A percentile compares a stretch with the other conserved stretches of the same genome.
Conservation (phyloP, 345 rosid species). For the Luvunga scandens region DNA sequence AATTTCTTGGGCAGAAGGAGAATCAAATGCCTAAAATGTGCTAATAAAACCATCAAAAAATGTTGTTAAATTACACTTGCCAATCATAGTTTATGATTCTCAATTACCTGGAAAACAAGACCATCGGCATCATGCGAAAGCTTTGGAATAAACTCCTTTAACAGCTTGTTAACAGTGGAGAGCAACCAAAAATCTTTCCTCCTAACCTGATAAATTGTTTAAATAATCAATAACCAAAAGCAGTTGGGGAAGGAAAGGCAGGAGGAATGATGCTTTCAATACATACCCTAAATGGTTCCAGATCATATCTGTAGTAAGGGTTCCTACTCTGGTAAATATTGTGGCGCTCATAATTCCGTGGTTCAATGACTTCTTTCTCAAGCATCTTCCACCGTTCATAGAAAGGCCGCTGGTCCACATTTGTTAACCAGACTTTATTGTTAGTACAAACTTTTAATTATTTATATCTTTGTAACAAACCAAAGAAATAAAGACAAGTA, state of each 20-base stretch:
- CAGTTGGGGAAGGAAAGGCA: conserved; percentile 1
- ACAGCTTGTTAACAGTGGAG: conserved; percentile 77
- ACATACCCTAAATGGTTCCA: conserved; percentile 95
- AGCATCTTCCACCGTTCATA: conserved; percentile 96
- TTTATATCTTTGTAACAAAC: not conserved
- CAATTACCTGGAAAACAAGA: conserved; percentile 86
- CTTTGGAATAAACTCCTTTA: conserved; percentile 88
- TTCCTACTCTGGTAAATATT: conserved; percentile 62
- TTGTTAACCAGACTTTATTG: conserved; percentile 8
- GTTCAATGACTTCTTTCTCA: conserved; percentile 90
- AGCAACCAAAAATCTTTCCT: conserved; percentile 98
- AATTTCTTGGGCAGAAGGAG: not conserved
- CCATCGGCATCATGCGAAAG: conserved; percentile 99
- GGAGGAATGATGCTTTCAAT: conserved; percentile 5
- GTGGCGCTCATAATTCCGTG: conserved; percentile 84
- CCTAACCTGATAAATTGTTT: conserved; percentile 61
- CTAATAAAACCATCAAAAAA: not conserved
- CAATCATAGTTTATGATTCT: conserved; percentile 7
- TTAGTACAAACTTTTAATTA: conserved; percentile 23
- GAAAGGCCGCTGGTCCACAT: conserved; percentile 81
- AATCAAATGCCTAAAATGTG: conserved; percentile 1
- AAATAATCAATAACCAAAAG: conserved; percentile 18
- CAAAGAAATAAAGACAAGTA: not conserved
- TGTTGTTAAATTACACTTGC: not conserved
- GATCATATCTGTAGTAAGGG: conserved; percentile 81